phyloP scores from a whole-genome alignment of 805 yeast genomes.

The Metschnikowia drakensbergensis region DNA sequence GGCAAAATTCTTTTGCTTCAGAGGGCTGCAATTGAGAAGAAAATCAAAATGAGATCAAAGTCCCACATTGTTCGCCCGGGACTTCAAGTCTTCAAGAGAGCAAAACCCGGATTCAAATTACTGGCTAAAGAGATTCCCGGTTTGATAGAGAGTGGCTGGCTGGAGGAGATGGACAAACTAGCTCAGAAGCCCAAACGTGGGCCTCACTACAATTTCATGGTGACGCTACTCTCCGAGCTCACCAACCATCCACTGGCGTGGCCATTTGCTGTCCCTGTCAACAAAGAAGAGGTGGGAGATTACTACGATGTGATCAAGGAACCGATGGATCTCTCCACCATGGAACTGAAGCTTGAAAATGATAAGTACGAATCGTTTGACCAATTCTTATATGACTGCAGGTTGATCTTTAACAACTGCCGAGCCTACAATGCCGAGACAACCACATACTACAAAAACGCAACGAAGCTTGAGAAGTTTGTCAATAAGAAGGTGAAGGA shows the following conservation, averaged over 20 bases:
- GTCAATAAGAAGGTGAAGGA: constrained; percentile 79
- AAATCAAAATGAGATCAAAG: constrained; percentile 73
- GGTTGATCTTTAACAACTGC: constrained; percentile 85
- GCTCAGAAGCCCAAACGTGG: constrained; percentile 94
- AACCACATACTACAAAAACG: constrained; percentile 93
- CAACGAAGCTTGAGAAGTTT: constrained; percentile 88
- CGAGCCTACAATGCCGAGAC: constrained; percentile 89
- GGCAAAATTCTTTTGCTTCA: constrained; percentile 82
- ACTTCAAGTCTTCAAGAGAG: constrained; percentile 70
- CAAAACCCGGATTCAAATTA: constrained; percentile 30
- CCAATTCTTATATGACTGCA: constrained; percentile 85
- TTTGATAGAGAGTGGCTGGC: constrained; percentile 92
- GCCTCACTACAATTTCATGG: constrained; percentile 93
- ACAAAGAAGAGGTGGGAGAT: constrained; percentile 90
- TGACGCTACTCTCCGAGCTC: constrained; percentile 78
- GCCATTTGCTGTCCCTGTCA: constrained; percentile 95
- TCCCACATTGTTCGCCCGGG: constrained; percentile 84
- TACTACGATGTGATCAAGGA: constrained; percentile 94
- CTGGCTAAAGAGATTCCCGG: constrained; percentile 74
- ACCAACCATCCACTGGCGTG: constrained; percentile 96
- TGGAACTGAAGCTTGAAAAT: constrained; percentile 89
- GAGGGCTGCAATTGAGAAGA: constrained; percentile 84
- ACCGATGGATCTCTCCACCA: constrained; percentile 95
- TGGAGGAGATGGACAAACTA: constrained; percentile 94
- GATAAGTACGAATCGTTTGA: constrained; percentile 90